These are phyloP conservation scores for Suillus spraguei DNA, from an alignment of 768 basidiomycete genomes.

Conservation along the genomic window DNA sequence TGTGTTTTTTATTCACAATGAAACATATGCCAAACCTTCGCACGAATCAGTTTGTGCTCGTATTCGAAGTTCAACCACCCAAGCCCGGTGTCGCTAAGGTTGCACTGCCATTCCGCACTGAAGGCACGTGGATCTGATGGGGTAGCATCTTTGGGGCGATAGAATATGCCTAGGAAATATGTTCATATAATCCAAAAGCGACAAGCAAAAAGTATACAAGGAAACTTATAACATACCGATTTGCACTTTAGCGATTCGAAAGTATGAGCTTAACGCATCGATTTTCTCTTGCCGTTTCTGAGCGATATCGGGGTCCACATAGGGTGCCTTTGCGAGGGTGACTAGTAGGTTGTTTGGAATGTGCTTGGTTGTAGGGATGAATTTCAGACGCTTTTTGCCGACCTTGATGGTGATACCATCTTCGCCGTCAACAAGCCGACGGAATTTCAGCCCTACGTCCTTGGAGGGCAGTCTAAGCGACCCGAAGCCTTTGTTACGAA, in stretches of 20 bases:
- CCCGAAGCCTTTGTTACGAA: slow-evolving; percentile 59
- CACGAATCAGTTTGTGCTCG: slow-evolving; percentile 64
- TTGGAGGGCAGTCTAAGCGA: slow-evolving; percentile 31
- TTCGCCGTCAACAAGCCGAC: slow-evolving; percentile 41
- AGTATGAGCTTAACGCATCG: slow-evolving; percentile 42
- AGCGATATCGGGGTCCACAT: slow-evolving; percentile 54
- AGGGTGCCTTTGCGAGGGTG: slow-evolving; percentile 56
- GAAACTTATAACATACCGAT: slow-evolving; percentile 60
- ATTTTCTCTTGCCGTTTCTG: slow-evolving; percentile 50
- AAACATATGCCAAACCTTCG: slow-evolving; percentile 46
- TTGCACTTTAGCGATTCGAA: slow-evolving; percentile 66
- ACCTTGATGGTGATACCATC: slow-evolving; percentile 43
- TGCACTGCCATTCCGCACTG: slow-evolving; percentile 70
- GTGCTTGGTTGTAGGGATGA: slow-evolving; percentile 17
- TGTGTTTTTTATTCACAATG: background rate
- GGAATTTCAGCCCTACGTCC: slow-evolving; percentile 46
- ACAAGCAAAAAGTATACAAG: background rate
- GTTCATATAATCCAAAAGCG: slow-evolving; percentile 3
- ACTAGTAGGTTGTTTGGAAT: slow-evolving; percentile 22
- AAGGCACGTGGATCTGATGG: slow-evolving; percentile 50
- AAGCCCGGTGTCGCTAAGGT: slow-evolving; percentile 48
- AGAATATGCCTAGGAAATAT: slow-evolving; percentile 27
- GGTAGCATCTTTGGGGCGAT: slow-evolving; percentile 24
- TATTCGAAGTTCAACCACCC: slow-evolving; percentile 67
- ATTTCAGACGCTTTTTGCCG: slow-evolving; percentile 41